These are phyloP conservation scores for Alternaria arborescens DNA, from an alignment of 2,329 filamentous ascomycete species.

Conservation along the genomic window DNA sequence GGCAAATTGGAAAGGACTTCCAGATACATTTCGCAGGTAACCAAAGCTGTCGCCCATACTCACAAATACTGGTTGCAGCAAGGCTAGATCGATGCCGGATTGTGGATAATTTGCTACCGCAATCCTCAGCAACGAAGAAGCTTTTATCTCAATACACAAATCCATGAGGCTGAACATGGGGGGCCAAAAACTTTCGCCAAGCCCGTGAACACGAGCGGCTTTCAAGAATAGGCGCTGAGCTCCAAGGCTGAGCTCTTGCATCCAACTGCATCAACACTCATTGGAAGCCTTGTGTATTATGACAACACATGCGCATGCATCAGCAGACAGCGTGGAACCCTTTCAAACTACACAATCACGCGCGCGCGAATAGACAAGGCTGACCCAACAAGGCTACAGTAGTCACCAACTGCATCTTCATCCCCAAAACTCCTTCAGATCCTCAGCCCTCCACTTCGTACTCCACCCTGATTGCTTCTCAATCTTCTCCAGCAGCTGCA, in stretches of 20 bases:
- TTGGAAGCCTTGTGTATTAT: neutral
- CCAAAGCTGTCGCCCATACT: neutral
- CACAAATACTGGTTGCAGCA: neutral
- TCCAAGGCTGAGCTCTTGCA: neutral
- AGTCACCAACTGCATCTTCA: neutral
- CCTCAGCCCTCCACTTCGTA: constrained; percentile 62
- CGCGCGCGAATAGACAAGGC: neutral
- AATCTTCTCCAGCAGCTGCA: constrained; percentile 59
- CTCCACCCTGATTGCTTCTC: constrained; percentile 64
- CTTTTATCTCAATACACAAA: neutral
- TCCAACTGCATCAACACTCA: neutral
- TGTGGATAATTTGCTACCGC: no score
- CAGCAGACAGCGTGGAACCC: neutral
- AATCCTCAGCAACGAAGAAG: neutral
- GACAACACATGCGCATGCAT: neutral
- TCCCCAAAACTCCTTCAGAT: constrained; percentile 63
- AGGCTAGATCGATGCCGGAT: neutral
- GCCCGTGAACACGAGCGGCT: neutral
- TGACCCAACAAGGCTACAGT: neutral
- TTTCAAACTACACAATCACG: neutral
- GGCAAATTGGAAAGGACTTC: neutral
- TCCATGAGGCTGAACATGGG: neutral
- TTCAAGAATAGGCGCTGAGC: neutral
- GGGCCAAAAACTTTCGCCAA: neutral
- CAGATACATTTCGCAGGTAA: neutral